Evolutionary conservation across 345 rosid genomes (phyloP).

Genomic region (Eucalyptus melliodora): DNA sequence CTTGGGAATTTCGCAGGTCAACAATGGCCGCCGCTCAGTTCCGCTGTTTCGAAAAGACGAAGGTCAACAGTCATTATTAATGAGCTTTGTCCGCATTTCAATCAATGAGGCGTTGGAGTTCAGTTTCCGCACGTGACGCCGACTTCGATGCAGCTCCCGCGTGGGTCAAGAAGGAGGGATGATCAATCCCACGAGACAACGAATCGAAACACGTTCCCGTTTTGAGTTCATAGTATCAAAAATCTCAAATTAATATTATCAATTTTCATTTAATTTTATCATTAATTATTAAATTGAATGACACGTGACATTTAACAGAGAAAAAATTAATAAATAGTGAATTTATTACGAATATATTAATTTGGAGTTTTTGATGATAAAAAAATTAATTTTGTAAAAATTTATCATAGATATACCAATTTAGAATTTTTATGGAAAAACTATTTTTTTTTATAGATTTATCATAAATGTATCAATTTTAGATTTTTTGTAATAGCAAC

Average conservation of each 20-base stretch:
- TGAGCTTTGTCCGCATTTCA: background rate
- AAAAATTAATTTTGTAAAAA: fast-evolving
- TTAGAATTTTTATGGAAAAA: fast-evolving
- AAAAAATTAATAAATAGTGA: fast-evolving
- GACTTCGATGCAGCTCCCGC: background rate
- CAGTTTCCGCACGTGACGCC: background rate
- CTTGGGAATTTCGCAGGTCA: background rate
- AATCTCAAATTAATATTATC: fast-evolving
- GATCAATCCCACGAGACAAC: no score
- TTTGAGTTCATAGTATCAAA: fast-evolving
- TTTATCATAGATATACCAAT: fast-evolving
- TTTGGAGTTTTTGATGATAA: fast-evolving
- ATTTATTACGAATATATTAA: fast-evolving
- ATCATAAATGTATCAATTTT: fast-evolving
- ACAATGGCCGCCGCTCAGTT: background rate
- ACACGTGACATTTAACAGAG: fast-evolving
- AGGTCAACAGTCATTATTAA: background rate
- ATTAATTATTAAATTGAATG: fast-evolving
- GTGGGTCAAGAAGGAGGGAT: no score
- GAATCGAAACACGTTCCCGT: fast-evolving
- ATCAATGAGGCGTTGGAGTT: background rate
- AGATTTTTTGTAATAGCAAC: fast-evolving
- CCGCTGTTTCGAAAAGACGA: background rate
- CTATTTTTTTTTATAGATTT: fast-evolving
- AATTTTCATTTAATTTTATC: fast-evolving